These are phyloP conservation scores for Lunasporangiospora selenospora DNA, from an alignment of 192 early-diverging fungal genomes.

Conservation along the genomic window DNA sequence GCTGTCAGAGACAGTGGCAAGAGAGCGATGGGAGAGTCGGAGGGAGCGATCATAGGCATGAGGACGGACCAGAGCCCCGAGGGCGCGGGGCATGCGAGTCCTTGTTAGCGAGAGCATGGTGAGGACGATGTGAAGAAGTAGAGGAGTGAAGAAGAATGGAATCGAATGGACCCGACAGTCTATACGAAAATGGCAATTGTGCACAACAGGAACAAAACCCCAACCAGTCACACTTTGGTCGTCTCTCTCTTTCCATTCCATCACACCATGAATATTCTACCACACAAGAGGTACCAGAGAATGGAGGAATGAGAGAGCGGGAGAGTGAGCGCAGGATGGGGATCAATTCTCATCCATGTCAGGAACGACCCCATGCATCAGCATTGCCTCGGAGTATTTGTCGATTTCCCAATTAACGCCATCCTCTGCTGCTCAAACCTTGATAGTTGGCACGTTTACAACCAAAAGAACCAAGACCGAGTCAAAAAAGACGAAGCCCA, in stretches of 20 bases:
- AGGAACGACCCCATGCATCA: too few species aligned
- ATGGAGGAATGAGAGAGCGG: too few species aligned
- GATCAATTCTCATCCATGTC: too few species aligned
- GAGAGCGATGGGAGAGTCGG: slow-evolving; percentile 5
- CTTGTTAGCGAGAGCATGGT: slow-evolving; percentile 42
- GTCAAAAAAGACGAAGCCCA: slow-evolving; percentile 74
- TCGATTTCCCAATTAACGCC: background rate
- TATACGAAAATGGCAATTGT: too few species aligned
- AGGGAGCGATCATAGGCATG: slow-evolving; percentile 1
- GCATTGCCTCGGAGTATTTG: background rate
- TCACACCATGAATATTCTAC: slow-evolving; percentile 72
- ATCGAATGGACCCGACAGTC: too few species aligned
- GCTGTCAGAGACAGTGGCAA: slow-evolving; percentile 19
- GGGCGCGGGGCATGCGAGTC: slow-evolving; percentile 15
- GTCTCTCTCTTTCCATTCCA: too few species aligned
- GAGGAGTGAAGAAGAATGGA: background rate
- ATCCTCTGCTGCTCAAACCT: background rate
- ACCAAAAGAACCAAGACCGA: slow-evolving; percentile 69
- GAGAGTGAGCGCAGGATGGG: too few species aligned
- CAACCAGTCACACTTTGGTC: too few species aligned
- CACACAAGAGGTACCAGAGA: slow-evolving; percentile 70
- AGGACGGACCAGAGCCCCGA: too few species aligned
- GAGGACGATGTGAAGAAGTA: background rate
- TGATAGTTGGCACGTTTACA: slow-evolving; percentile 79
- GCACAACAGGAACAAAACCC: slow-evolving; percentile 2